Evolutionary conservation across 1,284 basidiomycete species (phyloP).

Genomic region (Fomitopsis palustris): DNA sequence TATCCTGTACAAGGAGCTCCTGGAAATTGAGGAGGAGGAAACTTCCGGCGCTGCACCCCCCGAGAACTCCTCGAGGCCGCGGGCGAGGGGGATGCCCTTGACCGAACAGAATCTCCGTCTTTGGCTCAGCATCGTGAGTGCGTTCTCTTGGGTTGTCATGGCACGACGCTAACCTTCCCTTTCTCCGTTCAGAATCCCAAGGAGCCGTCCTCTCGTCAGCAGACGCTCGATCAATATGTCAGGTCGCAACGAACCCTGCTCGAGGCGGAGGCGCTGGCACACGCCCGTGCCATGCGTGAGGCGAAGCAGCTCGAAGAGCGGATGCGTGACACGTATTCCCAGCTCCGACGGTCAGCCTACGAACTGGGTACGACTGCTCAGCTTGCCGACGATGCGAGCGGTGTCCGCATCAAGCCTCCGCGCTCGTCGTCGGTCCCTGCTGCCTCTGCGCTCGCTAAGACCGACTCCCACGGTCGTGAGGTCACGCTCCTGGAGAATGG

Average conservation of each 20-base stretch:
- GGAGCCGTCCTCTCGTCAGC: slow-evolving; percentile 73
- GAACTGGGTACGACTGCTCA: slow-evolving; percentile 49
- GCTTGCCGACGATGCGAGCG: slow-evolving; percentile 50
- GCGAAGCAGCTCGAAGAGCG: slow-evolving; percentile 68
- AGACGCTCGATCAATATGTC: slow-evolving; percentile 69
- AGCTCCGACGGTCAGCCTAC: slow-evolving; percentile 72
- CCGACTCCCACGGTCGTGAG: slow-evolving; percentile 57
- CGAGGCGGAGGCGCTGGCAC: slow-evolving; percentile 73
- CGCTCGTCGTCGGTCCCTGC: slow-evolving; percentile 38
- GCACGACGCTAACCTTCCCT: slow-evolving; percentile 3
- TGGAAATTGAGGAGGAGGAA: slow-evolving; percentile 74
- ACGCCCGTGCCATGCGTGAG: slow-evolving; percentile 71
- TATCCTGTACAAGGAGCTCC: slow-evolving; percentile 74
- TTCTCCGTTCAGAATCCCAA: slow-evolving; percentile 60
- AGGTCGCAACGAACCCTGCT: slow-evolving; percentile 67
- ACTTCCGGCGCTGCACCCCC: slow-evolving; percentile 40
- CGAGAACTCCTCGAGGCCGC: slow-evolving; percentile 51
- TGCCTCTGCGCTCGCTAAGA: slow-evolving; percentile 24
- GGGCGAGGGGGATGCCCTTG: slow-evolving; percentile 64
- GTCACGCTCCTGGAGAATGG: slow-evolving; percentile 81
- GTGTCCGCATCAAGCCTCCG: slow-evolving; percentile 66
- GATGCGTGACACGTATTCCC: slow-evolving; percentile 75
- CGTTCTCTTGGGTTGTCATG: slow-evolving; percentile 19
- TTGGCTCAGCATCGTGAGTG: slow-evolving; percentile 81
- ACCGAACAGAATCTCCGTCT: slow-evolving; percentile 82